Evolutionary conservation across 257 asterid genomes (phyloP).

Genomic region (Henckelia pumila): DNA sequence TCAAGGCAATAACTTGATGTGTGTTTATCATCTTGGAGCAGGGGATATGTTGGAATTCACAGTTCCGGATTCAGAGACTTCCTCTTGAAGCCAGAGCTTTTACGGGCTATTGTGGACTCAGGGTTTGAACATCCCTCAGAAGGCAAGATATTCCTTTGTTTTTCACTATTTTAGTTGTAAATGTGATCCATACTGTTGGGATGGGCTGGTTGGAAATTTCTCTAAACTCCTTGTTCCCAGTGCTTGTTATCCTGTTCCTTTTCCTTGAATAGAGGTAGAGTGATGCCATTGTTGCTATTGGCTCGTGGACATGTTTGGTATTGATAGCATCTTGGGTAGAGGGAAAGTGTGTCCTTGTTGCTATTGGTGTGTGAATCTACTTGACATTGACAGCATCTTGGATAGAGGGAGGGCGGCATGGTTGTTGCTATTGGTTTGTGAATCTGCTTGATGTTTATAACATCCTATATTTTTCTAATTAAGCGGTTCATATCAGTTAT

Average conservation of each 20-base stretch:
- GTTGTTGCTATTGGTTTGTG: no score
- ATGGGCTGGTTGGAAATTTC: background rate
- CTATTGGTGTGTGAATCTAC: no score
- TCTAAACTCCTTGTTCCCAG: background rate
- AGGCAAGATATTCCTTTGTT: conserved; percentile 34
- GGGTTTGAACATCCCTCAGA: conserved; percentile 66
- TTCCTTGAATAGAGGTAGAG: no score
- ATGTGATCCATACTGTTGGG: background rate
- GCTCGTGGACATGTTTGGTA: no score
- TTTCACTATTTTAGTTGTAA: background rate
- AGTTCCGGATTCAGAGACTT: conserved; percentile 66
- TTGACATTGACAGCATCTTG: no score
- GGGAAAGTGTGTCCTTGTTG: no score
- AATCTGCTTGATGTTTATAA: background rate
- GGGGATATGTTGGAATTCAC: conserved; percentile 63
- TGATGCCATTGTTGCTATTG: no score
- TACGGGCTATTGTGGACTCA: conserved; percentile 53
- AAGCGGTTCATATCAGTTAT: background rate
- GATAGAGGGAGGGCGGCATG: no score
- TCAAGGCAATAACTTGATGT: background rate
- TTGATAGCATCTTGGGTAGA: no score
- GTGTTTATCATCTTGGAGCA: conserved; percentile 7
- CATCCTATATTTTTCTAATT: background rate
- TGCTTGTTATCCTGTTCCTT: background rate
- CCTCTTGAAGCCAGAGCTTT: conserved; percentile 58